A percentile compares a stretch with the other conserved stretches of the same genome.
phyloP scores from a whole-genome alignment of 2,329 filamentous ascomycete species.

The Orbilia quercus region DNA sequence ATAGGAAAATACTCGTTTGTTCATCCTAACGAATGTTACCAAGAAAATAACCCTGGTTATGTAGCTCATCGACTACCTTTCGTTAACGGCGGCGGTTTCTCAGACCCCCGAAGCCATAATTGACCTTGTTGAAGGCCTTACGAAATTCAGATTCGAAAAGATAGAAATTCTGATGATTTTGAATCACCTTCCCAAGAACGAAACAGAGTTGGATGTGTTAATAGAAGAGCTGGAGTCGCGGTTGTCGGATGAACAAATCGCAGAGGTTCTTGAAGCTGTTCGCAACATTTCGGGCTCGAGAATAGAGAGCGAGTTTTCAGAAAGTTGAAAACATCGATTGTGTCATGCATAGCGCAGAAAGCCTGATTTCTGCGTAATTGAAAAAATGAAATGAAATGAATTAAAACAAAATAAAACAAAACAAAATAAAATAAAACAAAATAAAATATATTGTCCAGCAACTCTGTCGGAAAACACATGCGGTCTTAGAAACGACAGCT shows the following conservation, averaged over 20 bases:
- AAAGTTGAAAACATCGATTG: background rate
- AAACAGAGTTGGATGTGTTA: conserved; percentile 71
- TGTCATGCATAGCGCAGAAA: no score
- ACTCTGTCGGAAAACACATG: no score
- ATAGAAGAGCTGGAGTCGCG: conserved; percentile 74
- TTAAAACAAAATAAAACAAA: no score
- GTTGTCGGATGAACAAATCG: conserved; percentile 71
- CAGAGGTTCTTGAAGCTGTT: conserved; percentile 70
- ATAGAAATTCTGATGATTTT: conserved; percentile 76
- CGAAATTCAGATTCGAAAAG: conserved; percentile 73
- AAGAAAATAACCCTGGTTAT: conserved; percentile 9
- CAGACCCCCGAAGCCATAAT: conserved; percentile 68
- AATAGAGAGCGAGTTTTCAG: background rate
- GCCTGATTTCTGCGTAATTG: no score
- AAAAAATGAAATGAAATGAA: no score
- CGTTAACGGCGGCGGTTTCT: conserved; percentile 69
- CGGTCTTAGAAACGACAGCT: no score
- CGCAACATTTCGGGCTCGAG: background rate
- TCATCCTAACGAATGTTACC: background rate
- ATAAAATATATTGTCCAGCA: no score
- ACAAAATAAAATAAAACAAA: no score
- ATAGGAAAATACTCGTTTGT: conserved; percentile 56
- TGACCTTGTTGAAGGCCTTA: conserved; percentile 69
- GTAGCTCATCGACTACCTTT: conserved; percentile 73
- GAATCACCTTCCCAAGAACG: conserved; percentile 72